phyloP scores from a whole-genome alignment of 2,329 filamentous ascomycete genomes.

The Seiridium unicorne region DNA sequence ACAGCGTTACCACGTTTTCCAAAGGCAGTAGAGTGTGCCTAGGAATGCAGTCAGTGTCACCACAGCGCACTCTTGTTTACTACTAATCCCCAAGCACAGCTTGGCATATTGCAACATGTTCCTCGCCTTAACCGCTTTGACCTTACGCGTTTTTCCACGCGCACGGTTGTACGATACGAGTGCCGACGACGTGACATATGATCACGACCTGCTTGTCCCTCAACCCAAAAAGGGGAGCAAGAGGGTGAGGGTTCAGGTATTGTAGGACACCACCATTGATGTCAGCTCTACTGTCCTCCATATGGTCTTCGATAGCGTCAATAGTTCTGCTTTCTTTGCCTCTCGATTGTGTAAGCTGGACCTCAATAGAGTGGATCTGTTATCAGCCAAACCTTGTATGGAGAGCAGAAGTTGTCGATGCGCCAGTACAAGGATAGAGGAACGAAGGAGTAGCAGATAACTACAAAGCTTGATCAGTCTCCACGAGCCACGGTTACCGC shows the following conservation, averaged over 20 bases:
- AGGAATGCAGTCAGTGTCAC: conserved; percentile 22
- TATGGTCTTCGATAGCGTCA: no score
- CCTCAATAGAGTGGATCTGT: no score
- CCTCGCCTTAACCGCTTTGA: conserved; percentile 17
- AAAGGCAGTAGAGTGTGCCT: conserved; percentile 20
- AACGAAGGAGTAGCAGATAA: no score
- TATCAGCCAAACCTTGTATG: no score
- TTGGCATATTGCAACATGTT: conserved; percentile 23
- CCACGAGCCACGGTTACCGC: no score
- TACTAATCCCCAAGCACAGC: conserved; percentile 6
- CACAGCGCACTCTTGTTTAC: neutral
- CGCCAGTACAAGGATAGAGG: no score
- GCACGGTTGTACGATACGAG: conserved; percentile 18
- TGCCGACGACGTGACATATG: conserved; percentile 23
- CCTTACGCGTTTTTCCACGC: conserved; percentile 20
- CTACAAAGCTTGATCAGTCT: no score
- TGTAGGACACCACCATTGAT: no score
- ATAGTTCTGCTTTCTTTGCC: no score
- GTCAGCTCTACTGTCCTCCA: no score
- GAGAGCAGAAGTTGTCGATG: no score
- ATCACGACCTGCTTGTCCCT: conserved; percentile 23
- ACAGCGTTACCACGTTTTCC: conserved; percentile 14
- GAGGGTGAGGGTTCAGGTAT: conserved; percentile 10
- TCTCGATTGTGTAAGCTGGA: no score
- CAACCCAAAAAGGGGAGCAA: conserved; percentile 9